Evolutionary conservation across 1,284 basidiomycete species (phyloP).

Genomic region (Singerocomus rubriflavus): DNA sequence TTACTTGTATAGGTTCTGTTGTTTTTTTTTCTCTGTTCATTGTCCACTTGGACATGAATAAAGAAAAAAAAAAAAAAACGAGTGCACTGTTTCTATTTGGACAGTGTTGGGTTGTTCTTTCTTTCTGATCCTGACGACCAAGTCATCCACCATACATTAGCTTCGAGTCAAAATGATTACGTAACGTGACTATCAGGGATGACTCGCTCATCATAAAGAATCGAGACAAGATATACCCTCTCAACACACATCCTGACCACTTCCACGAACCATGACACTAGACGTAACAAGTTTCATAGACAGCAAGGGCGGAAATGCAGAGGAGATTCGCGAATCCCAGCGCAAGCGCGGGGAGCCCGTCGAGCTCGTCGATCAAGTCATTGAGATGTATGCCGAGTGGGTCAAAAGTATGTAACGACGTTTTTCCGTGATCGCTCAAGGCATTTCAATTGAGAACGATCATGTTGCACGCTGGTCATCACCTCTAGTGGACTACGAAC

Average conservation of each 20-base stretch:
- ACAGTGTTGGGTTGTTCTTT: neutral
- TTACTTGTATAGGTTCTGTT: constrained; percentile 11
- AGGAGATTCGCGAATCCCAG: constrained; percentile 90
- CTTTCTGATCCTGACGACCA: neutral
- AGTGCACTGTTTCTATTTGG: neutral
- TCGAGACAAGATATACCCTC: neutral
- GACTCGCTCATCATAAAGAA: constrained; percentile 4
- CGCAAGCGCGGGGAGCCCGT: constrained; percentile 86
- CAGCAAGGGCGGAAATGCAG: constrained; percentile 92
- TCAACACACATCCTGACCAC: constrained; percentile 3
- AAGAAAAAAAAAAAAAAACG: neutral
- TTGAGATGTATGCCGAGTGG: constrained; percentile 91
- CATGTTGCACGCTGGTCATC: constrained; percentile 5
- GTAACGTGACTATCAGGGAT: constrained; percentile 10
- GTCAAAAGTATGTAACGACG: constrained; percentile 70
- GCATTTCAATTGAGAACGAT: neutral
- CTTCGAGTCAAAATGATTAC: constrained; percentile 12
- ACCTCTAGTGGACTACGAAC: constrained; percentile 76
- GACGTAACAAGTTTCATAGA: constrained; percentile 79
- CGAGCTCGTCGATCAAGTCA: constrained; percentile 92
- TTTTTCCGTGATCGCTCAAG: neutral
- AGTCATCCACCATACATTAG: neutral
- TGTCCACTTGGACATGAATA: neutral
- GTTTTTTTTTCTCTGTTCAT: neutral
- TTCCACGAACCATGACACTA: constrained; percentile 55